Percentiles rank a stretch among this genome's conserved stretches.
Conservation (phyloP, 208 protist genomes). For the Trypanosomatidae sp. region DNA sequence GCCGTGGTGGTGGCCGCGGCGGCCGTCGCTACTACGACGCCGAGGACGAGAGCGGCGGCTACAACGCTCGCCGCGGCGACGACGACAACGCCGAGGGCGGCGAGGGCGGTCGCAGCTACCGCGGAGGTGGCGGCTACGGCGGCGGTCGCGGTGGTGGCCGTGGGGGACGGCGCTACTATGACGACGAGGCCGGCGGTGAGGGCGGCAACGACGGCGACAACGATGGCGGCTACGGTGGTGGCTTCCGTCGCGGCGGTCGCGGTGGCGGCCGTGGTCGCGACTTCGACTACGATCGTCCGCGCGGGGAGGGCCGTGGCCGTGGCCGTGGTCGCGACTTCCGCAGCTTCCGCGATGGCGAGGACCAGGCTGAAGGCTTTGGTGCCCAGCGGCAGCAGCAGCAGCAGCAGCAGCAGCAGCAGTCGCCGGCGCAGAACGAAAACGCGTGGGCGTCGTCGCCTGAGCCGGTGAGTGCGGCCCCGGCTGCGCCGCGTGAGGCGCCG, state of each 20-base stretch:
- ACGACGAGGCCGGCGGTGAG: conserved; percentile 1
- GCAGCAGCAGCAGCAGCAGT: no score
- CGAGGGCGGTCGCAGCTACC: no score
- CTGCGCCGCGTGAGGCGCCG: neutral
- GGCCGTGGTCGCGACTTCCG: conserved; percentile 25
- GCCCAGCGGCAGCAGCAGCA: no score
- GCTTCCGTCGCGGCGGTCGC: conserved; percentile 1
- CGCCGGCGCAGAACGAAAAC: no score
- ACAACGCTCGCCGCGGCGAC: conserved; percentile 7
- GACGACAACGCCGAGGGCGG: no score
- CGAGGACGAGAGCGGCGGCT: conserved; percentile 21
- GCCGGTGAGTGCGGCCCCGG: no score
- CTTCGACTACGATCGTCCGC: conserved; percentile 18
- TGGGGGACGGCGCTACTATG: conserved; percentile 25
- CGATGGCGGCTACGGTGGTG: conserved; percentile 4
- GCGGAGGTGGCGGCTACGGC: conserved; percentile 14
- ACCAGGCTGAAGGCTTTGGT: neutral
- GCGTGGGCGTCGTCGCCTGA: conserved; percentile 25
- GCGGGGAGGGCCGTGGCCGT: conserved; percentile 14
- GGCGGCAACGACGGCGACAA: conserved; percentile 8
- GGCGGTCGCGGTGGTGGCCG: conserved; percentile 21
- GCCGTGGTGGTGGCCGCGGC: conserved; percentile 21
- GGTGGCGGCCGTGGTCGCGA: conserved; percentile 18
- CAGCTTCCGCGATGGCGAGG: conserved; percentile 22
- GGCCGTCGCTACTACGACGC: conserved; percentile 27